phyloP scores from a whole-genome alignment of 2,329 filamentous ascomycete species.

The Fusarium pseudograminearum region DNA sequence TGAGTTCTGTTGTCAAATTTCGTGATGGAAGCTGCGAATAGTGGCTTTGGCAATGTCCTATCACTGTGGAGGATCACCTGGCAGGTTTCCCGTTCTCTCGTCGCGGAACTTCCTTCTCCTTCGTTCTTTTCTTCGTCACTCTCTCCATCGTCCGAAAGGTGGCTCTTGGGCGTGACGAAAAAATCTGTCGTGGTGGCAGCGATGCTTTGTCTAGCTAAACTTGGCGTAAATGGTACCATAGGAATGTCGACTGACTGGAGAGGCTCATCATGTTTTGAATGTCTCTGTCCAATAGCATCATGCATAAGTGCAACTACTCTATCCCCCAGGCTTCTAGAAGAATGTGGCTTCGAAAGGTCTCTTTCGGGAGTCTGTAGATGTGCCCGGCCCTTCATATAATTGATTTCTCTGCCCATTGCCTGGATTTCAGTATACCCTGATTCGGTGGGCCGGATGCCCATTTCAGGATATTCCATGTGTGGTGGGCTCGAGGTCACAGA shows the following conservation, averaged over 20 bases:
- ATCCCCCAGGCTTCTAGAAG: conserved; percentile 34
- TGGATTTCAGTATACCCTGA: conserved; percentile 42
- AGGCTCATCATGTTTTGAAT: conserved; percentile 5
- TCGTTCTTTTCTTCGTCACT: not conserved
- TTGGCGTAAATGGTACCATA: conserved; percentile 31
- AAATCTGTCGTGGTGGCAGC: conserved; percentile 33
- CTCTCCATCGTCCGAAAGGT: conserved; percentile 17
- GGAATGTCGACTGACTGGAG: not conserved
- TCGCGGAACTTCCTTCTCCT: not conserved
- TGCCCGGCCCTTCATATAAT: conserved; percentile 29
- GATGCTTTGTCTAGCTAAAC: conserved; percentile 28
- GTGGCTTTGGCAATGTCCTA: not conserved
- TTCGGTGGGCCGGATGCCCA: conserved; percentile 40
- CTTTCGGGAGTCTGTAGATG: not conserved
- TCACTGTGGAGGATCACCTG: not conserved
- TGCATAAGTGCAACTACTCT: conserved; percentile 39
- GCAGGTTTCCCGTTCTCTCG: not conserved
- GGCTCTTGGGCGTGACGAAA: conserved; percentile 43
- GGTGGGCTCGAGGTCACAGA: conserved; percentile 3
- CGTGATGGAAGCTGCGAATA: not conserved
- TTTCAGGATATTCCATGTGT: conserved; percentile 43
- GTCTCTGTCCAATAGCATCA: conserved; percentile 23
- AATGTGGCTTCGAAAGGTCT: conserved; percentile 7
- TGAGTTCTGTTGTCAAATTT: not conserved
- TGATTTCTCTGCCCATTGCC: conserved; percentile 39